Percentiles rank a stretch among this genome's conserved stretches.
Conservation (phyloP, 1,284 basidiomycete genomes). For the Inonotus obliquus region DNA sequence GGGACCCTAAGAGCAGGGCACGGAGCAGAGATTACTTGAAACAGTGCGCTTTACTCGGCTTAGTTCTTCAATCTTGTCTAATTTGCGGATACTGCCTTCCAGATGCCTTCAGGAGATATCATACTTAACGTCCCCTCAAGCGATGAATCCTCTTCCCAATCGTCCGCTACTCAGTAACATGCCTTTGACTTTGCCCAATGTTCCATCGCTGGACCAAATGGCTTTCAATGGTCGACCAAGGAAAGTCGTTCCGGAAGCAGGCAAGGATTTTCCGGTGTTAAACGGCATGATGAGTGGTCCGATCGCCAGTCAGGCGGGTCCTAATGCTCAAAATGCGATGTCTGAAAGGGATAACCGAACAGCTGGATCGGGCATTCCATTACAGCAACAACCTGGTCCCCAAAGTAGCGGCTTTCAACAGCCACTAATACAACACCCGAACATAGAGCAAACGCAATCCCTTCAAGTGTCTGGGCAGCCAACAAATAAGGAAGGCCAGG, state of each 20-base stretch:
- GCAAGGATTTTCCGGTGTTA: slow-evolving; percentile 64
- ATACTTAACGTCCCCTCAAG: slow-evolving; percentile 94
- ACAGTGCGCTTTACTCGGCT: slow-evolving; percentile 57
- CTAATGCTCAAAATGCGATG: slow-evolving; percentile 37
- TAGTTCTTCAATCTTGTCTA: not conserved
- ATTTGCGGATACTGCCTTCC: slow-evolving; percentile 11
- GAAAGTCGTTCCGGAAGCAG: slow-evolving; percentile 69
- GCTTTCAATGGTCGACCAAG: slow-evolving; percentile 71
- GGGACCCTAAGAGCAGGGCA: slow-evolving; percentile 91
- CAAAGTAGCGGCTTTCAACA: slow-evolving; percentile 16
- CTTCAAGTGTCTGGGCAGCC: slow-evolving; percentile 27
- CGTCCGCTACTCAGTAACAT: slow-evolving; percentile 71
- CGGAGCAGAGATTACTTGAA: slow-evolving; percentile 96
- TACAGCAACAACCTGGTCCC: slow-evolving; percentile 25
- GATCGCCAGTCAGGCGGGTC: slow-evolving; percentile 41
- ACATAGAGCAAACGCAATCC: slow-evolving; percentile 14
- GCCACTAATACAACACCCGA: slow-evolving; percentile 25
- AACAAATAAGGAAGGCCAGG: slow-evolving; percentile 34
- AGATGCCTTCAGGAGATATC: slow-evolving; percentile 97
- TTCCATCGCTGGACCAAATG: slow-evolving; percentile 67
- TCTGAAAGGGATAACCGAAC: slow-evolving; percentile 50
- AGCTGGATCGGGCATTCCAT: slow-evolving; percentile 19
- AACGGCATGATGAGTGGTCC: slow-evolving; percentile 59
- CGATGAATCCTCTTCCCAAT: slow-evolving; percentile 93
- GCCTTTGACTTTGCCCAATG: slow-evolving; percentile 61